Conservation (phyloP, 352 stramenopile species). For the Saprolegnia diclina region DNA sequence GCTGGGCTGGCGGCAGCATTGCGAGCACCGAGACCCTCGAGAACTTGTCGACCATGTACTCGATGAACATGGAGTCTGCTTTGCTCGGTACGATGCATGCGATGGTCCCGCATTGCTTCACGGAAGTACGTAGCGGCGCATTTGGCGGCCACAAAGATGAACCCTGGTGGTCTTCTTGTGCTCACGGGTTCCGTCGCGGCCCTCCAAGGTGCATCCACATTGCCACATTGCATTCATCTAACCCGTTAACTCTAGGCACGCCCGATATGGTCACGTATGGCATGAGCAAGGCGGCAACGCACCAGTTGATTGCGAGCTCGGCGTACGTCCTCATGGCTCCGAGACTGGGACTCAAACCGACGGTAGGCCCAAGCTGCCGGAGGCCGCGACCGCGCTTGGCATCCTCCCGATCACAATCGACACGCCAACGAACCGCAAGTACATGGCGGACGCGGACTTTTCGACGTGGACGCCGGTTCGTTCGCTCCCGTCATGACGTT, state of each 20-base stretch:
- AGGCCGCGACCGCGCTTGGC: conserved; percentile 46
- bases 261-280: conserved; percentile 83
- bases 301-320: conserved; percentile 80
- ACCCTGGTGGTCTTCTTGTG: conserved; percentile 62
- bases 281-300: conserved; percentile 86
- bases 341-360: too few species aligned
- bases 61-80: conserved; percentile 76
- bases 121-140: conserved; percentile 49
- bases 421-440: conserved; percentile 85
- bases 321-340: conserved; percentile 40
- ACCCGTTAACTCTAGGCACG: conserved; percentile 36
- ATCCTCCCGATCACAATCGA: conserved; percentile 81
- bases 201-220: conserved; percentile 37
- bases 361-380: conserved; percentile 29
- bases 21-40: conserved; percentile 52
- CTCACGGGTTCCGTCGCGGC: conserved; percentile 79
- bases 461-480: conserved; percentile 70
- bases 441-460: conserved; percentile 80
- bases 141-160: conserved; percentile 61
- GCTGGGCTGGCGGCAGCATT: conserved; percentile 72
- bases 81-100: conserved; percentile 42
- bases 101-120: not conserved
- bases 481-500: not conserved
- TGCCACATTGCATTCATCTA: not conserved
- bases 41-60: conserved; percentile 63